phyloP scores from a whole-genome alignment of 139 green algal genomes.

The Tetradesmus obliquus region DNA sequence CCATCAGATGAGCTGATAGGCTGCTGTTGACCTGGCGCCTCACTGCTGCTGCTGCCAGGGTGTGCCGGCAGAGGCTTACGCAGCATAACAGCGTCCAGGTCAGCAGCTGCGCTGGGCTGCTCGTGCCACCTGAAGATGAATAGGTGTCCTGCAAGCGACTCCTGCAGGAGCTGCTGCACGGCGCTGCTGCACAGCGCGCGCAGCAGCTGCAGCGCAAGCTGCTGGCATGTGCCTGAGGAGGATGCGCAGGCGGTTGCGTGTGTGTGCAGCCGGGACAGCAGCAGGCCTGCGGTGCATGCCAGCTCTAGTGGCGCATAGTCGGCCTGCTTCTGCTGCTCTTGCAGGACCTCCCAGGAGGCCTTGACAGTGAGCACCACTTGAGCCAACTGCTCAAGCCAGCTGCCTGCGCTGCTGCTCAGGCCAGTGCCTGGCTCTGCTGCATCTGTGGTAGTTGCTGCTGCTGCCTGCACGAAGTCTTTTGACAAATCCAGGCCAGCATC shows the following conservation, averaged over 20 bases:
- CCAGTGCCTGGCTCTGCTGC: neutral
- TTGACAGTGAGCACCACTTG: neutral
- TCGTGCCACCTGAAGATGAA: slow-evolving; percentile 2
- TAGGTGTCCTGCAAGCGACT: neutral
- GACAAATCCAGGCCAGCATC: neutral
- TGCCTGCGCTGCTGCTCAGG: neutral
- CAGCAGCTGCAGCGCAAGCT: slow-evolving; percentile 2
- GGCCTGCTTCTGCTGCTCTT: slow-evolving; percentile 14
- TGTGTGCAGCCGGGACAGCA: slow-evolving; percentile 5
- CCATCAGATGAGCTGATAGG: neutral
- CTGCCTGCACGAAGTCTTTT: neutral
- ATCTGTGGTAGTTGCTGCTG: neutral
- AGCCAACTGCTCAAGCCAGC: slow-evolving; percentile 7
- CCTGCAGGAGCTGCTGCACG: slow-evolving; percentile 1
- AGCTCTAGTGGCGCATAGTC: slow-evolving; percentile 10
- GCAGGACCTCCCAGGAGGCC: neutral
- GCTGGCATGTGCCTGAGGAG: neutral
- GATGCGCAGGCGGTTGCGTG: neutral
- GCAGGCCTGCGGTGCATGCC: neutral
- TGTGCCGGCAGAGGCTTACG: neutral
- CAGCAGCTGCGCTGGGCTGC: neutral
- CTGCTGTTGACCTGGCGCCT: neutral
- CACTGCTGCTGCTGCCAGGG: neutral
- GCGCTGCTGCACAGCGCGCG: neutral
- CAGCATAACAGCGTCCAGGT: neutral